Evolutionary conservation across 441 rosid genomes (phyloP).

Genomic region (Flueggea neowawraea): DNA sequence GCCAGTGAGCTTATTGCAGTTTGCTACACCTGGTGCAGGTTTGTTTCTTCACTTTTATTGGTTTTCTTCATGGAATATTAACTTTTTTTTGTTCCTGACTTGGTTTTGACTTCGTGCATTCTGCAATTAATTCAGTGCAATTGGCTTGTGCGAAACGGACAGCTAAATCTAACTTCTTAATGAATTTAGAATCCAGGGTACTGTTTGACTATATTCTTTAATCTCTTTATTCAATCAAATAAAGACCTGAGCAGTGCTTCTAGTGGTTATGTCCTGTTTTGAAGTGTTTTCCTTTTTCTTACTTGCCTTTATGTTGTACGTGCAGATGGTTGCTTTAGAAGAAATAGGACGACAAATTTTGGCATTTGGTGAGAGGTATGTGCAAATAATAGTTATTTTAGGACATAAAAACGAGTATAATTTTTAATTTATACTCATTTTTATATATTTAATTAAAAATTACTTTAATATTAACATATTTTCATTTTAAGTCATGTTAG

Average conservation of each 20-base stretch:
- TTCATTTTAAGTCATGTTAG: too few species aligned
- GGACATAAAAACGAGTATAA: too few species aligned
- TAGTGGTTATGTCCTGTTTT: too few species aligned
- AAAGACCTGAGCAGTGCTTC: too few species aligned
- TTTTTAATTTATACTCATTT: too few species aligned
- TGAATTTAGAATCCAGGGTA: too few species aligned
- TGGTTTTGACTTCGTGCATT: not conserved
- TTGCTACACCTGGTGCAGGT: constrained; percentile 52
- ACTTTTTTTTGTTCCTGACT: not conserved
- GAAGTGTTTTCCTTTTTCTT: constrained; percentile 31
- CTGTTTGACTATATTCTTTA: too few species aligned
- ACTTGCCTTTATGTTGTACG: constrained; percentile 5
- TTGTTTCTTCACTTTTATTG: constrained; percentile 5
- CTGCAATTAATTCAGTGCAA: not conserved
- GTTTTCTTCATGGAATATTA: not conserved
- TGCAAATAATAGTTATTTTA: not conserved
- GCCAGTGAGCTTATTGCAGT: constrained; percentile 53
- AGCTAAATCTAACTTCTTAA: too few species aligned
- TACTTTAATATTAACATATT: too few species aligned
- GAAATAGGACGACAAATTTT: constrained; percentile 89
- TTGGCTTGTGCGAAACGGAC: not conserved
- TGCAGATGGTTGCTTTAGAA: constrained; percentile 76
- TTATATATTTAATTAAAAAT: too few species aligned
- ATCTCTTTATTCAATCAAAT: too few species aligned
- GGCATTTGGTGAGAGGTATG: constrained; percentile 83